These are phyloP conservation scores for Leccinum rimulosum DNA, from an alignment of 768 basidiomycete species.

Conservation along the genomic window DNA sequence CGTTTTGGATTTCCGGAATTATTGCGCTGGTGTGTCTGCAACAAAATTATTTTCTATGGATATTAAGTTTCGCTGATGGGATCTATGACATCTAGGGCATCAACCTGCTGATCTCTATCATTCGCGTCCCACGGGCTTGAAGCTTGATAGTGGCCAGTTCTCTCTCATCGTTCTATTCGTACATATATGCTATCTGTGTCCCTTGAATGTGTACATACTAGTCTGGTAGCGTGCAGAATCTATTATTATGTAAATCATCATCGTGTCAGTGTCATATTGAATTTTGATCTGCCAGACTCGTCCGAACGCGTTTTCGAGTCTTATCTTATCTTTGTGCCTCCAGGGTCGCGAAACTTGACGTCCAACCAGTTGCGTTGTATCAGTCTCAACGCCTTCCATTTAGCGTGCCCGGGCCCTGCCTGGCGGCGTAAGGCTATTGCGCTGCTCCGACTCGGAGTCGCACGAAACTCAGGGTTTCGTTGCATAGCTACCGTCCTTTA, in stretches of 20 bases:
- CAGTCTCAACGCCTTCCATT: not conserved
- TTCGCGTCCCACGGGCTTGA: constrained; percentile 11
- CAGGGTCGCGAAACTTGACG: not conserved
- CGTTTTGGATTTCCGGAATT: constrained; percentile 47
- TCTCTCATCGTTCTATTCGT: not conserved
- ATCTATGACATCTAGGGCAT: not conserved
- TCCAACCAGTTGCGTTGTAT: not conserved
- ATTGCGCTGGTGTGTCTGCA: constrained; percentile 34
- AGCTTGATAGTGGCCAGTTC: not conserved
- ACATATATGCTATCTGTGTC: not conserved
- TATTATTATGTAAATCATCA: not conserved
- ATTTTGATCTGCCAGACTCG: not conserved
- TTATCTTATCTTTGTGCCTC: not conserved
- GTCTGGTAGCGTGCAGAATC: not conserved
- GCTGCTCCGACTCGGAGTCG: not conserved
- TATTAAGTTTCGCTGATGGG: not conserved
- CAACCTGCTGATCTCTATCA: constrained; percentile 5
- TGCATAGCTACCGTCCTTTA: not conserved
- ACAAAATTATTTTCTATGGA: not conserved
- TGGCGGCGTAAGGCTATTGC: too few relatives aligned
- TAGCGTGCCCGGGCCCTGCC: not conserved
- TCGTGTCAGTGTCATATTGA: not conserved
- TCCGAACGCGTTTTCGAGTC: not conserved
- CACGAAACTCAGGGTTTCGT: not conserved
- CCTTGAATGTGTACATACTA: not conserved